Evolutionary conservation across 805 yeast species (phyloP).

Genomic region (Candida mattraensis): DNA sequence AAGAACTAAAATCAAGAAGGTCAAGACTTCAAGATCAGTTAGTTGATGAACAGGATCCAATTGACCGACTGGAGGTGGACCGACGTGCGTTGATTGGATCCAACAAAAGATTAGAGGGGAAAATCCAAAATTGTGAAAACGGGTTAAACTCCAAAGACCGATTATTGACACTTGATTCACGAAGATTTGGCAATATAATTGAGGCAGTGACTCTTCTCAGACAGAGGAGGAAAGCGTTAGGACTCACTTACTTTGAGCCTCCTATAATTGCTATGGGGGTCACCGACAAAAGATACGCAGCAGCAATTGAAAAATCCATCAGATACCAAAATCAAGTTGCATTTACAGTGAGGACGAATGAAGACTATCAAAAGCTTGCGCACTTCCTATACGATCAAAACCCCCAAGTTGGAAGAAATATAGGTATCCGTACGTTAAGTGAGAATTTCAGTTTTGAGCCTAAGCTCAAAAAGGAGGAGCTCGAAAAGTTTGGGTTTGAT

Average conservation of each 20-base stretch:
- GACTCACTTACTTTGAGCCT: conserved; percentile 61
- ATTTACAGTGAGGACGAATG: conserved; percentile 56
- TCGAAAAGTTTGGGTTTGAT: conserved; percentile 66
- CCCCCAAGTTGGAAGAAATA: conserved; percentile 35
- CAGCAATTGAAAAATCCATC: conserved; percentile 57
- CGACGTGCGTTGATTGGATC: conserved; percentile 10
- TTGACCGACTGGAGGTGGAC: conserved; percentile 16
- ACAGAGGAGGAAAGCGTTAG: conserved; percentile 30
- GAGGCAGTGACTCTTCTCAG: conserved; percentile 47
- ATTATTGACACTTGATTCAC: conserved; percentile 43
- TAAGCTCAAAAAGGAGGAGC: conserved; percentile 12
- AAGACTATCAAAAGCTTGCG: conserved; percentile 49
- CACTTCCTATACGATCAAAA: conserved; percentile 40
- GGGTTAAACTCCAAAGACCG: conserved; percentile 49
- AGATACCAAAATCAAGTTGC: conserved; percentile 56
- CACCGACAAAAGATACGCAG: conserved; percentile 47
- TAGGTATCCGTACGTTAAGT: conserved; percentile 54
- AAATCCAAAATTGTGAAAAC: conserved; percentile 15
- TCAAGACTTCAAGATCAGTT: conserved; percentile 24
- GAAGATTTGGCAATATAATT: conserved; percentile 25
- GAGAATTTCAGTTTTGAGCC: conserved; percentile 13
- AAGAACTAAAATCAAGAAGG: conserved; percentile 27
- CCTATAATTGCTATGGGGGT: conserved; percentile 67
- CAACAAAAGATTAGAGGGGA: conserved; percentile 19
- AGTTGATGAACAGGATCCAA: conserved; percentile 20